These are phyloP conservation scores for Globisporangium apiculatum DNA, from an alignment of 352 stramenopile genomes.

Conservation along the genomic window DNA sequence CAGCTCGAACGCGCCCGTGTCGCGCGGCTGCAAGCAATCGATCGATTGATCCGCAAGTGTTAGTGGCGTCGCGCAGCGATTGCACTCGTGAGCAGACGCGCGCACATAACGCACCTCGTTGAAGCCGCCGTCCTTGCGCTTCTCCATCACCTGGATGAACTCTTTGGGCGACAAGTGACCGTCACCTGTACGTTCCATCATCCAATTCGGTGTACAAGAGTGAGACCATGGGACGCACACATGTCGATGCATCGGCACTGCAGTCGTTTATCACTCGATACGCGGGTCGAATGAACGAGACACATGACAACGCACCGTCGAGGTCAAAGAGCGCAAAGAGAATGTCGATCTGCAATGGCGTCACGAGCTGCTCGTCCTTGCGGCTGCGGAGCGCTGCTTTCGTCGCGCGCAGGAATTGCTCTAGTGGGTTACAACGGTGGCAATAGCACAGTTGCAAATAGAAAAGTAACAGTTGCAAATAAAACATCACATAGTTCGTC, in stretches of 20 bases:
- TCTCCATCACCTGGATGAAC: slow-evolving; percentile 85
- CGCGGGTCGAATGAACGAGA: background rate
- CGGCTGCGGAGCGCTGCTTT: slow-evolving; percentile 51
- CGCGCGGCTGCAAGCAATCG: slow-evolving; percentile 39
- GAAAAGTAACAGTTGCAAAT: too few species aligned
- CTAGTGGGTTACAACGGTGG: slow-evolving; percentile 15
- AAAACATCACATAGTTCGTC: too few species aligned
- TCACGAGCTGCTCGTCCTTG: slow-evolving; percentile 56
- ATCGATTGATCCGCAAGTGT: background rate
- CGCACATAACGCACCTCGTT: slow-evolving; percentile 44
- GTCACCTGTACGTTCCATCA: slow-evolving; percentile 29
- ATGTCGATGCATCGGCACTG: too few species aligned
- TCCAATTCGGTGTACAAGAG: too few species aligned
- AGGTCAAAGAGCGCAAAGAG: slow-evolving; percentile 80
- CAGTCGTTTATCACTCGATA: too few species aligned
- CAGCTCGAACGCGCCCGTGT: slow-evolving; percentile 70
- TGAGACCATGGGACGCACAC: too few species aligned
- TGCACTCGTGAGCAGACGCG: too few species aligned
- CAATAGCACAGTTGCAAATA: background rate
- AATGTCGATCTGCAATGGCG: slow-evolving; percentile 79
- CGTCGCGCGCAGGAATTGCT: slow-evolving; percentile 74
- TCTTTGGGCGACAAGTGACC: slow-evolving; percentile 71
- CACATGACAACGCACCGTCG: slow-evolving; percentile 35
- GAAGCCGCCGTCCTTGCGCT: slow-evolving; percentile 75
- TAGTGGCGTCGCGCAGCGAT: background rate